Base-by-base conservation (phyloP, 495 filamentous ascomycete genomes). In the Aspergillus mulundensis region DNA sequence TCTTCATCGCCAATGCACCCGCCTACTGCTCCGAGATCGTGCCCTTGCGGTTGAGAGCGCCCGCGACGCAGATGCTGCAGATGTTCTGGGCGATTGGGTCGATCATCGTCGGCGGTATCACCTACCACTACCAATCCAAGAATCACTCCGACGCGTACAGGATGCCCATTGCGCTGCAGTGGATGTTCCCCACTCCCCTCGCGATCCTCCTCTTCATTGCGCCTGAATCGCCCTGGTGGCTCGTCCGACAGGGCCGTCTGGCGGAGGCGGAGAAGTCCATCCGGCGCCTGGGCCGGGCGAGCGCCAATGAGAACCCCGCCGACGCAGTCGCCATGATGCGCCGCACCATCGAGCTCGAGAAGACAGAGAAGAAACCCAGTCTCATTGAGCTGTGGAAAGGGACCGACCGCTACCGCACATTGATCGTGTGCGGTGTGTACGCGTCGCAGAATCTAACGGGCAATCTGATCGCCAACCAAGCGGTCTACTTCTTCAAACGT, bases 401-500 rank as follows among this genome's bases (percentile, higher is more conserved):
- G 0, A 79, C 80, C 15, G 83, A 90, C 59, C 69, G 81, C 36
- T 77, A 84, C 24, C 83, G 87, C 40, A 90, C 87, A 4, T 79
- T 82, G 67, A 86, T 87, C 61, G 79, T 81, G 36, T 84, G 80
- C 61, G 78, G 84, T 77, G 78, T 84, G 51, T 72, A 72, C 34
- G 66, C 67, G 1, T 70, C 69, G 3, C 69, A 72, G 64, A 72
- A 72, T 41, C 64, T 72, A 14, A 65, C 69, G n/a, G 69, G 69
- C 57, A 88, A 87, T 66, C 82, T 85, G 2, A 90, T 94, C 66
- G 86, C 82, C 30, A 87, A 88, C 61, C 91, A 90, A 69, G 86
- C 84, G 12, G 89, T 85, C 18, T 85, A 91, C 65, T 93, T 91
- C 70, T 74, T 89, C 50, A 74, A 84, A 58, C 85, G 58, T 61